Conservation (phyloP, 208 protist genomes). For the Phytomonas serpens region DNA sequence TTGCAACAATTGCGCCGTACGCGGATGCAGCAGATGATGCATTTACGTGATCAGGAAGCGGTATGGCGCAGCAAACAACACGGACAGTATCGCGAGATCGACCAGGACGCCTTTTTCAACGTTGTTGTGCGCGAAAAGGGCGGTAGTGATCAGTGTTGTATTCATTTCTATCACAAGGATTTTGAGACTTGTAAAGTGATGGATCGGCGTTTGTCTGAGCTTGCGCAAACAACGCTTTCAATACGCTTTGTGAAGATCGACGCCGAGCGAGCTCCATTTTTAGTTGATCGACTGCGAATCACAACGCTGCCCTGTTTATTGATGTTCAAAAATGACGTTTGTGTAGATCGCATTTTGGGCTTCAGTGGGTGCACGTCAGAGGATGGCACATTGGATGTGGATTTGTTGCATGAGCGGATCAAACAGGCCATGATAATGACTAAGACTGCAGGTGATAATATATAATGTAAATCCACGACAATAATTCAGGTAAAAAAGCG, state of each 20-base stretch:
- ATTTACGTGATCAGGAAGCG: slow-evolving; percentile 45
- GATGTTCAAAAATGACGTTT: slow-evolving; percentile 92
- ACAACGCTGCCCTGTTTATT: slow-evolving; percentile 90
- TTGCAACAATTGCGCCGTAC: slow-evolving; percentile 57
- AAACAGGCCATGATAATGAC: slow-evolving; percentile 21
- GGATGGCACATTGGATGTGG: slow-evolving; percentile 72
- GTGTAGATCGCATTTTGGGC: slow-evolving; percentile 92
- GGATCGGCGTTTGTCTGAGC: slow-evolving; percentile 86
- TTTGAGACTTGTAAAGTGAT: slow-evolving; percentile 95
- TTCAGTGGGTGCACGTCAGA: slow-evolving; percentile 89
- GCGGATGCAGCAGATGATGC: slow-evolving; percentile 55
- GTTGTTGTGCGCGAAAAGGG: slow-evolving; percentile 89
- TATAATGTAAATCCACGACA: neutral
- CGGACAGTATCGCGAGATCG: slow-evolving; percentile 90
- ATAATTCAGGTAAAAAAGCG: slow-evolving; percentile 7
- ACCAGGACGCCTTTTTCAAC: slow-evolving; percentile 92
- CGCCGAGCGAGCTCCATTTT: slow-evolving; percentile 91
- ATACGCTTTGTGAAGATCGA: slow-evolving; percentile 94
- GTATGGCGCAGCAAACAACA: slow-evolving; percentile 87
- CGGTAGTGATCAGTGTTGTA: slow-evolving; percentile 69
- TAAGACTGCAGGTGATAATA: slow-evolving; percentile 7
- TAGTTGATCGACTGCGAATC: slow-evolving; percentile 89
- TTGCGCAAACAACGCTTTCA: slow-evolving; percentile 65
- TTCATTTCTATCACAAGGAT: slow-evolving; percentile 95
- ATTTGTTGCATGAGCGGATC: slow-evolving; percentile 64